These are phyloP conservation scores for Puya raimondii DNA, from an alignment of 176 grass and related monocot genomes.

Conservation along the genomic window DNA sequence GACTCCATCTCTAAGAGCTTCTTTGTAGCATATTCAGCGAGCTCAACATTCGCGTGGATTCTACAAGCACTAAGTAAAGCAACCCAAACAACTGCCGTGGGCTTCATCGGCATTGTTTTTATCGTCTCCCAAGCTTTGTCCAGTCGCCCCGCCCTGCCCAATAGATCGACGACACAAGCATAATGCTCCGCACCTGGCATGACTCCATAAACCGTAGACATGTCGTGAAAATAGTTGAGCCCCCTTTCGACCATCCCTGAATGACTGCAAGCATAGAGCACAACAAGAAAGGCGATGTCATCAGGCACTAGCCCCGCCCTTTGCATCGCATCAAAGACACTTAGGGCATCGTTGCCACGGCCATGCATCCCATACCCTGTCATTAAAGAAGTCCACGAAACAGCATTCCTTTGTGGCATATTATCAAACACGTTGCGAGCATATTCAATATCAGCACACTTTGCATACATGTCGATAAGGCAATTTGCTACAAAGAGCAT, in stretches of 20 bases:
- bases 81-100: conserved; percentile 62
- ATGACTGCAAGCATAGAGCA: conserved; percentile 85
- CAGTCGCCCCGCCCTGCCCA: conserved; percentile 58
- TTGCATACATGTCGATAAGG: conserved; percentile 86
- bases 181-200: conserved; percentile 56
- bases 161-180: conserved; percentile 74
- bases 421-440: conserved; percentile 61
- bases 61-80: conserved; percentile 73
- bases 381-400: conserved; percentile 92
- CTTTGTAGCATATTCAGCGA: conserved; percentile 67
- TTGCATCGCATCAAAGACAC: conserved; percentile 73
- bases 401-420: conserved; percentile 48
- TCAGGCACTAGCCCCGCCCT: conserved; percentile 56
- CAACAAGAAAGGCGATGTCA: conserved; percentile 72
- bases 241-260: conserved; percentile 75
- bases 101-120: conserved; percentile 66
- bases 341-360: conserved; percentile 47
- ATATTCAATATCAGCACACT: conserved; percentile 57
- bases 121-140: conserved; percentile 66
- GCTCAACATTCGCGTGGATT: conserved; percentile 74
- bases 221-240: conserved; percentile 58
- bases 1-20: conserved; percentile 50
- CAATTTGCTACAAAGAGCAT: conserved; percentile 65
- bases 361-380: conserved; percentile 84
- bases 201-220: conserved; percentile 51